Evolutionary conservation across 2,329 filamentous ascomycete genomes (phyloP).

Genomic region (Chrysosporium queenslandicum): DNA sequence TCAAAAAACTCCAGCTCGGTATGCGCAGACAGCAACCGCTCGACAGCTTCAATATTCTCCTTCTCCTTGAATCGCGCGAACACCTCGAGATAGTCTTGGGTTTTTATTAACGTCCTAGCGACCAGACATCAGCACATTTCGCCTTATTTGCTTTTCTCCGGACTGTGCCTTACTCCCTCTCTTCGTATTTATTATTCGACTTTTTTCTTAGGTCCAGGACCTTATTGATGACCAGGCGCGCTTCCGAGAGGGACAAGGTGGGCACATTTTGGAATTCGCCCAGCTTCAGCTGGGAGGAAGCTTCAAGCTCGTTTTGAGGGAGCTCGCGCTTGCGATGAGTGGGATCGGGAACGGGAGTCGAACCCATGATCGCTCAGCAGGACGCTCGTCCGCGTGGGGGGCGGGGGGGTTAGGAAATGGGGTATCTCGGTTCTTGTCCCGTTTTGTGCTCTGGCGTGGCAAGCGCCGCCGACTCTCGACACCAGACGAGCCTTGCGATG

Average conservation of each 20-base stretch:
- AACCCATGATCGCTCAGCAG: constrained; percentile 1
- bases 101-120: constrained; percentile 62
- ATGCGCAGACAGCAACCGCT: constrained; percentile 70
- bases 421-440: not conserved
- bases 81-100: constrained; percentile 81
- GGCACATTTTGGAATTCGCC: constrained; percentile 91
- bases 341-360: constrained; percentile 16
- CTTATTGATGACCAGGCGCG: constrained; percentile 81
- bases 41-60: constrained; percentile 89
- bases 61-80: constrained; percentile 95
- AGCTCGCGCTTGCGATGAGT: constrained; percentile 34
- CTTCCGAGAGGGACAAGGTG: constrained; percentile 84
- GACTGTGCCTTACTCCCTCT: constrained; percentile 55
- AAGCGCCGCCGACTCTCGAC: not conserved
- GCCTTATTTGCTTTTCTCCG: not conserved
- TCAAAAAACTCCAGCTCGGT: constrained; percentile 79
- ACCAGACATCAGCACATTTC: not conserved
- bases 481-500: not conserved
- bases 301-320: constrained; percentile 64
- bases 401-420: not conserved
- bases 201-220: constrained; percentile 70
- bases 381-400: too few species aligned
- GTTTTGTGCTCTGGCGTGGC: not conserved
- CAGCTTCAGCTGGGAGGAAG: constrained; percentile 66
- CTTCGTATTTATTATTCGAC: constrained; percentile 70